A percentile compares a stretch with the other conserved stretches of the same genome.
phyloP scores from a whole-genome alignment of 306 rosid genomes.

The Dalbergia cultrata region DNA sequence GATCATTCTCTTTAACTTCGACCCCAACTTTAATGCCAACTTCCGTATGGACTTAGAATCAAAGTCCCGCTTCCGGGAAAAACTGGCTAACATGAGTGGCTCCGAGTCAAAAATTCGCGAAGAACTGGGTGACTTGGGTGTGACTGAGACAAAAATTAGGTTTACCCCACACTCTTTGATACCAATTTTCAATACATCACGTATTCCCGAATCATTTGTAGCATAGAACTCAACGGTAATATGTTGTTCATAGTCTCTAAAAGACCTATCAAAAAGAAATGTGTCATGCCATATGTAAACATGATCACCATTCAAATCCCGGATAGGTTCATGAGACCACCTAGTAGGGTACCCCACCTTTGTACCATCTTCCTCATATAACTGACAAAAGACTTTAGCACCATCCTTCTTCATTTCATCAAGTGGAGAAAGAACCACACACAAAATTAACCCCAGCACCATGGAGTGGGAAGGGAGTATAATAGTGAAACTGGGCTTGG shows the following conservation, averaged over 20 bases:
- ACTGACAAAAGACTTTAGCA: background rate
- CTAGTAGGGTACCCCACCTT: background rate
- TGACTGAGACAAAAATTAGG: background rate
- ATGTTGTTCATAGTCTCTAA: background rate
- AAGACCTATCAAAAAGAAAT: background rate
- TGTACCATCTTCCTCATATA: background rate
- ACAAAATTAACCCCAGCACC: background rate
- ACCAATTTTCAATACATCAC: background rate
- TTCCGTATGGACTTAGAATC: no score
- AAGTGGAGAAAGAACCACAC: background rate
- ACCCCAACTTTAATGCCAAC: no score
- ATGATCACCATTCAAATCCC: slow-evolving; percentile 17
- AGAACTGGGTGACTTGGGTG: background rate
- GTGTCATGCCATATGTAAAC: slow-evolving; percentile 31
- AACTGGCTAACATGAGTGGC: no score
- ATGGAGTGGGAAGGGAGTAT: background rate
- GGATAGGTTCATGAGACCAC: background rate
- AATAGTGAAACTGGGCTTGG: background rate
- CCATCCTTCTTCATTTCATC: background rate
- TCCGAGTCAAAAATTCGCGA: background rate
- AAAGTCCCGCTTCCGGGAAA: no score
- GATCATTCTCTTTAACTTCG: no score
- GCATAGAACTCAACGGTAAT: background rate
- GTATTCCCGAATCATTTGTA: background rate
- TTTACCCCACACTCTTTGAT: background rate